phyloP scores from a whole-genome alignment of 306 rosid species.

The Rosa multiflora region DNA sequence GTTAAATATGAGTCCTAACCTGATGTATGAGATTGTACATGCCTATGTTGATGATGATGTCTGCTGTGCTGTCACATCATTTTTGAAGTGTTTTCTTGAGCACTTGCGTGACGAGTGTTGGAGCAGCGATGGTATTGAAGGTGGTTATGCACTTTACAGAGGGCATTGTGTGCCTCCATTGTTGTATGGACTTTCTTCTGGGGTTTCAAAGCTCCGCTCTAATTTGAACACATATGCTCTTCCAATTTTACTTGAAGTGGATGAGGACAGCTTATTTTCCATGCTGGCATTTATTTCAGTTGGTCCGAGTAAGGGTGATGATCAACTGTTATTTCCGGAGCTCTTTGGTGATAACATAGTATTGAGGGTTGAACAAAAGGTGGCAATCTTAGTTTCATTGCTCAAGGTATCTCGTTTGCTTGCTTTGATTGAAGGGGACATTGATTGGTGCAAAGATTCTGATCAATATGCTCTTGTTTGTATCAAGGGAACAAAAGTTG shows the following conservation, averaged over 20 bases:
- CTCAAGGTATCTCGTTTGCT: conserved; percentile 91
- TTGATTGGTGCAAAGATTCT: conserved; percentile 62
- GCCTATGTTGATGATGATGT: conserved; percentile 92
- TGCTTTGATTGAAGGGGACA: conserved; percentile 94
- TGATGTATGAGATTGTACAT: conserved; percentile 59
- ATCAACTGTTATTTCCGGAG: conserved; percentile 42
- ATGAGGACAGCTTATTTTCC: conserved; percentile 82
- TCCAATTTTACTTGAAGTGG: conserved; percentile 80
- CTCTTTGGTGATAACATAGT: conserved; percentile 43
- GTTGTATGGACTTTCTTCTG: conserved; percentile 85
- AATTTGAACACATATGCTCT: conserved; percentile 88
- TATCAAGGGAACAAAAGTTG: conserved; percentile 70
- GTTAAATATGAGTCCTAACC: conserved; percentile 60
- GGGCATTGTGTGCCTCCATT: conserved; percentile 73
- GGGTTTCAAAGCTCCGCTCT: conserved; percentile 84
- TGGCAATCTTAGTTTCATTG: conserved; percentile 89
- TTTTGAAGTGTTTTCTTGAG: conserved; percentile 88
- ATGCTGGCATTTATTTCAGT: conserved; percentile 79
- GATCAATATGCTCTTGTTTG: conserved; percentile 56
- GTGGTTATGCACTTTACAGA: conserved; percentile 77
- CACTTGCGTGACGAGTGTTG: conserved; percentile 85
- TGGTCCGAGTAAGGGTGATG: conserved; percentile 52
- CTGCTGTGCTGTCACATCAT: conserved; percentile 86
- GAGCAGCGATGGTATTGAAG: conserved; percentile 82
- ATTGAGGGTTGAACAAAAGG: conserved; percentile 75